Conservation (phyloP, 139 green algal genomes). For the Marvania coccoides region DNA sequence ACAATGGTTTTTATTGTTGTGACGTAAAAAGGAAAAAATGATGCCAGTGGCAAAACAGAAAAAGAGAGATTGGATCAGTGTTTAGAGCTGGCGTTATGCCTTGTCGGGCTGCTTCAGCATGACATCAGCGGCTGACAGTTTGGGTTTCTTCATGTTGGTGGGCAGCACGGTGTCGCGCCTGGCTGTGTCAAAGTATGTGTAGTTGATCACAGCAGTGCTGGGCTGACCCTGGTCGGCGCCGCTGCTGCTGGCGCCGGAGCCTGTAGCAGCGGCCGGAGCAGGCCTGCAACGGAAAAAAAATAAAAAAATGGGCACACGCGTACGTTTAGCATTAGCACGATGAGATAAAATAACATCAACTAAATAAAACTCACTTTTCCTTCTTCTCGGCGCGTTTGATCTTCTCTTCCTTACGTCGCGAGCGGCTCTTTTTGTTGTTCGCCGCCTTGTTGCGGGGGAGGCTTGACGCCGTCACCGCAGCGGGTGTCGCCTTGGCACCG, state of each 20-base stretch:
- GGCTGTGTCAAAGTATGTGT: constrained; percentile 18
- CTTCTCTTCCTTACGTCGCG: constrained; percentile 6
- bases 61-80: neutral
- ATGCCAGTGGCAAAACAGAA: neutral
- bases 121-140: constrained; percentile 12
- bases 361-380: neutral
- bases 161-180: constrained; percentile 4
- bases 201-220: constrained; percentile 15
- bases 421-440: constrained; percentile 21
- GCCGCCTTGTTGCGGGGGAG: constrained; percentile 9
- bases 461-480: neutral
- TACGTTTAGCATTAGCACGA: neutral
- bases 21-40: neutral
- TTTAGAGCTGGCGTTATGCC: too few species aligned
- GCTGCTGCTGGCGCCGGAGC: neutral
- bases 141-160: constrained; percentile 1
- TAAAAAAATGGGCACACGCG: neutral
- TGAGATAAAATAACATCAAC: neutral
- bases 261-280: neutral
- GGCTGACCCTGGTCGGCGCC: neutral
- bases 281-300: neutral
- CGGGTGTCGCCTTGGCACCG: neutral
- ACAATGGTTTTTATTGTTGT: too few species aligned
- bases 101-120: constrained; percentile 6
- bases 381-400: neutral